A percentile compares a stretch with the other conserved stretches of the same genome.
Evolutionary conservation across 305 asterid species (phyloP).

Genomic region (Striga hermonthica): DNA sequence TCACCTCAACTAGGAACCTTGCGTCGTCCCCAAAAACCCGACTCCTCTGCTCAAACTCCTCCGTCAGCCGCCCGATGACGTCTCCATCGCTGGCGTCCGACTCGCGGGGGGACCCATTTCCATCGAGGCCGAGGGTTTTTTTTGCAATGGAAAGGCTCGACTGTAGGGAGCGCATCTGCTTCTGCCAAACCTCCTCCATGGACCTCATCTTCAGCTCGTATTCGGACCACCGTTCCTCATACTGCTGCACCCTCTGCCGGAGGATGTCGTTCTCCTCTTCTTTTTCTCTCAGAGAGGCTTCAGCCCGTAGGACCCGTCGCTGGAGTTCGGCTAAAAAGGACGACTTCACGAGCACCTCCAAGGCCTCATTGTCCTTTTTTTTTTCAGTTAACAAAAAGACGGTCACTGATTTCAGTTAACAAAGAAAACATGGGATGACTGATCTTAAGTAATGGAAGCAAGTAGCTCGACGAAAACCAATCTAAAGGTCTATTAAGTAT

Average conservation of each 20-base stretch:
- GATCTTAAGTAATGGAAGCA: too few relatives aligned
- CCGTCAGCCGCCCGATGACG: slow-evolving; percentile 72
- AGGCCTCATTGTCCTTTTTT: slow-evolving; percentile 55
- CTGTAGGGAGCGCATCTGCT: slow-evolving; percentile 95
- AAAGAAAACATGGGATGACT: too few relatives aligned
- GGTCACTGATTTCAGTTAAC: too few relatives aligned
- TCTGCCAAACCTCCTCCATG: slow-evolving; percentile 99
- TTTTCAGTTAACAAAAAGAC: too few relatives aligned
- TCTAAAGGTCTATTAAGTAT: neutral
- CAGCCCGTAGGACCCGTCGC: slow-evolving; percentile 84
- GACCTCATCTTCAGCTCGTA: slow-evolving; percentile 94
- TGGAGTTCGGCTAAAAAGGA: slow-evolving; percentile 82
- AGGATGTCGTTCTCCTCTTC: slow-evolving; percentile 94
- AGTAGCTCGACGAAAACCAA: neutral
- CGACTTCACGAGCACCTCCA: slow-evolving; percentile 70
- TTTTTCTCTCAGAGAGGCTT: slow-evolving; percentile 76
- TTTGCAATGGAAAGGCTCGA: slow-evolving; percentile 89
- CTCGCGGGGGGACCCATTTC: slow-evolving; percentile 39
- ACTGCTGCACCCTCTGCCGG: slow-evolving; percentile 83
- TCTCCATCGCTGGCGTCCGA: slow-evolving; percentile 51
- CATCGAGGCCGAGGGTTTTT: slow-evolving; percentile 67
- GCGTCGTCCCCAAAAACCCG: slow-evolving; percentile 85
- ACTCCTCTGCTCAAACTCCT: slow-evolving; percentile 85
- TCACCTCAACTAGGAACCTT: slow-evolving; percentile 80
- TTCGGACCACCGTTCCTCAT: slow-evolving; percentile 94